A percentile compares a stretch with the other conserved stretches of the same genome.
Conservation (phyloP, 805 yeast species). For the Starmerella scarabaei region DNA sequence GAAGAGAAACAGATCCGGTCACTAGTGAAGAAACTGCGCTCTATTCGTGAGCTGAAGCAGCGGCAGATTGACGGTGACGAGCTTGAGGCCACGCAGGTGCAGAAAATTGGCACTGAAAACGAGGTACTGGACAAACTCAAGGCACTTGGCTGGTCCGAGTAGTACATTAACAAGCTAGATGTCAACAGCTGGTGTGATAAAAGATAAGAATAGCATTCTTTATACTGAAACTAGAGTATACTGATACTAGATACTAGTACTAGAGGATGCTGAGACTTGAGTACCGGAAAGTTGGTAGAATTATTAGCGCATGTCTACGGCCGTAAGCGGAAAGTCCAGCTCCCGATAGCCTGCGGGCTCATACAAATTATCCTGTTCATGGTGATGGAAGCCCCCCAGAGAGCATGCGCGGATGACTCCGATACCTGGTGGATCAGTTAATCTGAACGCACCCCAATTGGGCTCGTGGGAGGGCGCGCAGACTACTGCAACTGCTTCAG, state of each 20-base stretch:
- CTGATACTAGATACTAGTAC: neutral
- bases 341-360: constrained; percentile 21
- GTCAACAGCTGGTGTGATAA: no score
- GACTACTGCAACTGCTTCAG: constrained; percentile 57
- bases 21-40: constrained; percentile 80
- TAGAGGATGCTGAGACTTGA: neutral
- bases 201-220: no score
- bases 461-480: constrained; percentile 43
- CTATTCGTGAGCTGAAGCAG: constrained; percentile 81
- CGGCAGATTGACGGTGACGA: constrained; percentile 73
- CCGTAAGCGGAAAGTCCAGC: constrained; percentile 17
- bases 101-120: constrained; percentile 78
- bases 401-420: constrained; percentile 41
- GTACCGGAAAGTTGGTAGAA: neutral
- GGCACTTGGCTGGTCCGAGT: constrained; percentile 54
- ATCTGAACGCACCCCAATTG: constrained; percentile 43
- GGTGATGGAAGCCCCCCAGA: constrained; percentile 45
- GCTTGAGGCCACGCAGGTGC: constrained; percentile 82
- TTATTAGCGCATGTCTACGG: constrained; percentile 35
- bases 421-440: constrained; percentile 55
- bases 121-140: constrained; percentile 64
- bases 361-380: constrained; percentile 36
- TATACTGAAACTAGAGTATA: no score
- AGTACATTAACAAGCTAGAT: no score
- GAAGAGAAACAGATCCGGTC: constrained; percentile 91